Percentiles rank a stretch among this genome's conserved stretches.
Conservation (phyloP, 208 protist genomes). For the Trypanosoma boissoni region DNA sequence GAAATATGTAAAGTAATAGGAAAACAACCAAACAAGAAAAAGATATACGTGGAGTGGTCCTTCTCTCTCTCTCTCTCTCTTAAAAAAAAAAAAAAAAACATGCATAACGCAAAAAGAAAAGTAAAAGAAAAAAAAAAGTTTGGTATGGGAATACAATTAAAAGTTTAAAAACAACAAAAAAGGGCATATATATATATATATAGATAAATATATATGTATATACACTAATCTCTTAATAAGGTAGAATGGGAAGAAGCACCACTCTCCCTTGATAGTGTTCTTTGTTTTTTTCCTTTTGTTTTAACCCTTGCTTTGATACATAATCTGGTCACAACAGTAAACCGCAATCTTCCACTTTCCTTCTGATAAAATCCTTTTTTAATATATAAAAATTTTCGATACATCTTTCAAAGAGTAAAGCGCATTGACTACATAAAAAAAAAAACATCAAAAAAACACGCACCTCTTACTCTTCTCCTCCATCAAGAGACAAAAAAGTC, state of each 20-base stretch:
- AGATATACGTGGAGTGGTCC: background rate
- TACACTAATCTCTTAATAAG: background rate
- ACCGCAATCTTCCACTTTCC: too few relatives aligned
- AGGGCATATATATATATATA: background rate
- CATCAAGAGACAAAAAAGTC: too few relatives aligned
- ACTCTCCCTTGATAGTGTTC: background rate
- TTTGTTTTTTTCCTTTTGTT: background rate
- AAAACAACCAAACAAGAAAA: background rate
- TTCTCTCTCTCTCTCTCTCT: background rate
- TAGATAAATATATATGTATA: background rate
- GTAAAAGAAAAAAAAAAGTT: background rate
- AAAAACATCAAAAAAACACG: too few relatives aligned
- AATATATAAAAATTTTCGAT: too few relatives aligned
- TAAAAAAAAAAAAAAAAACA: background rate
- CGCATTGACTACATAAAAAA: too few relatives aligned
- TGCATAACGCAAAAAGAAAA: background rate
- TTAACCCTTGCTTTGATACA: too few relatives aligned
- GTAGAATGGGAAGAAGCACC: background rate
- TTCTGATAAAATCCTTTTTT: too few relatives aligned
- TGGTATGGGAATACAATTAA: slow-evolving; percentile 9
- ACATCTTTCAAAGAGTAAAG: too few relatives aligned
- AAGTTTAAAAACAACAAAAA: slow-evolving; percentile 14
- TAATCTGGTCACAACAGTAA: too few relatives aligned
- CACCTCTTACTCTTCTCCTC: too few relatives aligned
- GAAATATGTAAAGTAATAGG: background rate